Conservation (phyloP, 148 eudicot genomes). For the Silene latifolia region DNA sequence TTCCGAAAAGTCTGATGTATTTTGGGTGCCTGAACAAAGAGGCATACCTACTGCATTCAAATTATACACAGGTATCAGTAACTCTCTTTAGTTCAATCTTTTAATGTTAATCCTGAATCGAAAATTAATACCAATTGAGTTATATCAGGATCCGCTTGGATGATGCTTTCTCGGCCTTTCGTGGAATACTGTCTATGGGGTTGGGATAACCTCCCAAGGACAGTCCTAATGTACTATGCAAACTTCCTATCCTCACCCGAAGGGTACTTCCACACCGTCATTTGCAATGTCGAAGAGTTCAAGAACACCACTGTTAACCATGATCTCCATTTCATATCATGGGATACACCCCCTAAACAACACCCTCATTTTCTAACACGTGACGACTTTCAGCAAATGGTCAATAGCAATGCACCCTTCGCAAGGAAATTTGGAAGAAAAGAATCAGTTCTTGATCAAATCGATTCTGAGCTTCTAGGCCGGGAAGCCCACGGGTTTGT, state of each 20-base stretch:
- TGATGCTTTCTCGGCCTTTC: constrained; percentile 75
- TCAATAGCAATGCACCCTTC: constrained; percentile 60
- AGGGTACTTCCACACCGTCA: constrained; percentile 74
- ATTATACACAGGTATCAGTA: constrained; percentile 54
- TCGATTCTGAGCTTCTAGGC: constrained; percentile 53
- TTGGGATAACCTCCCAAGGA: constrained; percentile 70
- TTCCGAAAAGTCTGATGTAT: constrained; percentile 53
- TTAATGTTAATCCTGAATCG: too few species aligned
- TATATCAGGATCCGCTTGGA: constrained; percentile 71
- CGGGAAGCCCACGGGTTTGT: constrained; percentile 45
- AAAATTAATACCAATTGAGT: background rate
- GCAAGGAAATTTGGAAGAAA: constrained; percentile 61
- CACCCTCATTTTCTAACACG: constrained; percentile 62
- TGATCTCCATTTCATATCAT: constrained; percentile 72
- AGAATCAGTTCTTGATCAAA: constrained; percentile 44
- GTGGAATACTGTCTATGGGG: constrained; percentile 69
- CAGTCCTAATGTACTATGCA: constrained; percentile 64
- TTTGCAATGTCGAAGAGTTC: constrained; percentile 66
- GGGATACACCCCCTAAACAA: constrained; percentile 77
- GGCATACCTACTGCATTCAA: constrained; percentile 65
- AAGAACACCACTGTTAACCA: constrained; percentile 65
- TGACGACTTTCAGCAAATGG: constrained; percentile 50
- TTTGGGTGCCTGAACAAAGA: constrained; percentile 52
- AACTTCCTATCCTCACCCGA: constrained; percentile 73
- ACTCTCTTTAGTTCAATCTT: background rate